These are phyloP conservation scores for Blepharisma undulans DNA, from an alignment of 169 alveolate genomes.

Conservation along the genomic window DNA sequence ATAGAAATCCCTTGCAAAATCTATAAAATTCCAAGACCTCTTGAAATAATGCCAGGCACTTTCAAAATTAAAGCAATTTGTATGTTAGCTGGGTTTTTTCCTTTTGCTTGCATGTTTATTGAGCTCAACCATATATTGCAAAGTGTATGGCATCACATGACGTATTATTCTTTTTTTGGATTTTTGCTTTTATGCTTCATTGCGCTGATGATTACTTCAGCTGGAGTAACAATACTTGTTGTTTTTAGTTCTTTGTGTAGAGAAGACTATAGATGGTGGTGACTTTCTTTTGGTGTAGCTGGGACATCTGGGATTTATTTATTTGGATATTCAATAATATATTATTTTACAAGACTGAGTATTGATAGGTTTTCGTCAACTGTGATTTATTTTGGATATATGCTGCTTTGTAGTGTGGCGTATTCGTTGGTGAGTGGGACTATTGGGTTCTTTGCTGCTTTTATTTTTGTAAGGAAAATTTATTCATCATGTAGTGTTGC, in stretches of 20 bases:
- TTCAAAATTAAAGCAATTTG: background rate
- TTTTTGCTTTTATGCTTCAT: conserved; percentile 60
- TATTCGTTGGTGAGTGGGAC: conserved; percentile 80
- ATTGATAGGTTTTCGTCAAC: conserved; percentile 70
- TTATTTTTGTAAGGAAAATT: conserved; percentile 73
- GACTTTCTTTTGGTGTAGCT: conserved; percentile 77
- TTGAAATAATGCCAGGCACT: background rate
- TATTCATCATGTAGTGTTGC: too few relatives aligned
- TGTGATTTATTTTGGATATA: conserved; percentile 82
- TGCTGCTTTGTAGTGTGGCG: conserved; percentile 68
- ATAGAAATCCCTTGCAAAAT: conserved; percentile 32
- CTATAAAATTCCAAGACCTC: conserved; percentile 28
- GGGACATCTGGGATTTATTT: conserved; percentile 80
- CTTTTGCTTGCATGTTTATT: conserved; percentile 50
- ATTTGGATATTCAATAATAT: conserved; percentile 73
- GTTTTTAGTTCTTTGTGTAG: conserved; percentile 62
- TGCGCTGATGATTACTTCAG: conserved; percentile 61
- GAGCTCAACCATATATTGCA: conserved; percentile 60
- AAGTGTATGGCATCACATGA: conserved; percentile 79
- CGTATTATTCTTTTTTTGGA: conserved; percentile 81
- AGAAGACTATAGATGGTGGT: conserved; percentile 88
- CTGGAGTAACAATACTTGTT: conserved; percentile 66
- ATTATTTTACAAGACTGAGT: conserved; percentile 55
- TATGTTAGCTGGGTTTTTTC: conserved; percentile 30
- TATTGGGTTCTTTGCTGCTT: conserved; percentile 80